Evolutionary conservation across 371 early-diverging fungal genomes (phyloP).

Genomic region (Syncephalis fuscata): DNA sequence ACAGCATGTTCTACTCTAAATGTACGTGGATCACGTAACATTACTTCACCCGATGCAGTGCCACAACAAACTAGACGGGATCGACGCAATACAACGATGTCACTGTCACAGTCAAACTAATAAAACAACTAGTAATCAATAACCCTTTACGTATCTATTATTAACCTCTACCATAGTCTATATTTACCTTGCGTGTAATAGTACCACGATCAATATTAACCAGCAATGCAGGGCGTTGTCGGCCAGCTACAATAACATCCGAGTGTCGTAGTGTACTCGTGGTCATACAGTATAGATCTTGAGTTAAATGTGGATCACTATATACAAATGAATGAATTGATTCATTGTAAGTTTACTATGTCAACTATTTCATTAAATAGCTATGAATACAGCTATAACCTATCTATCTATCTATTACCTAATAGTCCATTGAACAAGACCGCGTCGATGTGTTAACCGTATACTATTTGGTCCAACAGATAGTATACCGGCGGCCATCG

Average conservation of each 20-base stretch:
- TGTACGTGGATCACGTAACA: constrained; percentile 48
- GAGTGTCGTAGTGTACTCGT: constrained; percentile 38
- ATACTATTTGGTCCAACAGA: constrained; percentile 45
- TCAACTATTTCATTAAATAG: background rate
- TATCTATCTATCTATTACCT: constrained; percentile 16
- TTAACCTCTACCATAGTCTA: background rate
- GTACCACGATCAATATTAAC: constrained; percentile 50
- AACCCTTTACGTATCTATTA: too few relatives aligned
- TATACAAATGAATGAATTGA: background rate
- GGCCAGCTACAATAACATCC: constrained; percentile 48
- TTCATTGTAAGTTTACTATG: background rate
- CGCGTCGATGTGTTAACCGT: constrained; percentile 46
- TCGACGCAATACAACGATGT: constrained; percentile 51
- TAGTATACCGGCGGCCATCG: constrained; percentile 44
- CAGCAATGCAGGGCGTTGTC: constrained; percentile 36
- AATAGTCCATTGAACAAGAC: constrained; percentile 48
- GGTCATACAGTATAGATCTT: constrained; percentile 48
- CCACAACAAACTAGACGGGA: constrained; percentile 53
- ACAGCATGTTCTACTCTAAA: constrained; percentile 48
- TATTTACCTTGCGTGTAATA: constrained; percentile 31
- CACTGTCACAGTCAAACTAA: constrained; percentile 23
- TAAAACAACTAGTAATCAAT: background rate
- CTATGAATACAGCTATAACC: background rate
- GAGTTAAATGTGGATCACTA: constrained; percentile 28
- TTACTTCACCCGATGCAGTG: constrained; percentile 42